Percentiles rank a stretch among this genome's conserved stretches.
Evolutionary conservation across 257 asterid species (phyloP).

Genomic region (Cruciata laevipes): DNA sequence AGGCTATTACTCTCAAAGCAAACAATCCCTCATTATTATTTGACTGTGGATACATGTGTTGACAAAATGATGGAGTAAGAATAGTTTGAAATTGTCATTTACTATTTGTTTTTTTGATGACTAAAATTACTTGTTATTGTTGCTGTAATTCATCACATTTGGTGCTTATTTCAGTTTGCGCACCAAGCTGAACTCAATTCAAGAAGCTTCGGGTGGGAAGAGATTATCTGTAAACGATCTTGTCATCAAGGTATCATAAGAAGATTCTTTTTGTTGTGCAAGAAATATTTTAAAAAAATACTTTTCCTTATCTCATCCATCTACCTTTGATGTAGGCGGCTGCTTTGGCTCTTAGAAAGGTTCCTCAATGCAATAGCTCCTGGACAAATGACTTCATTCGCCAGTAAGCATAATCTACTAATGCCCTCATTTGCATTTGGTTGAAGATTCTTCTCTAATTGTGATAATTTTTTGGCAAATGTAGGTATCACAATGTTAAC

Average conservation of each 20-base stretch:
- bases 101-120: not conserved
- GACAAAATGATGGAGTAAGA: conserved; percentile 97
- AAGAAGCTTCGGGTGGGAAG: conserved; percentile 97
- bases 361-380: conserved; percentile 95
- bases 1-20: conserved; percentile 84
- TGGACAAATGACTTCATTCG: conserved; percentile 96
- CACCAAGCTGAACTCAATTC: conserved; percentile 61
- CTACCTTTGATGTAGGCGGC: conserved; percentile 64
- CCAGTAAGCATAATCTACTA: conserved; percentile 57
- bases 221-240: conserved; percentile 87
- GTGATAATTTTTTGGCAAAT: conserved; percentile 10
- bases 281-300: not conserved
- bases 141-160: conserved; percentile 8
- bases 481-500: conserved; percentile 78
- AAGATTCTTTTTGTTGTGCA: not conserved
- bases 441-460: not conserved
- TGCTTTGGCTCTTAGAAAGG: conserved; percentile 95
- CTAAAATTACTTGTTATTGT: conserved; percentile 12
- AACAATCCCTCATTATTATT: conserved; percentile 94
- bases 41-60: conserved; percentile 89
- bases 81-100: conserved; percentile 5
- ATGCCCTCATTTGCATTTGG: not conserved
- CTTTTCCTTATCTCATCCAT: not conserved
- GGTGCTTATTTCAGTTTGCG: conserved; percentile 57
- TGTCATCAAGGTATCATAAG: conserved; percentile 70